These are phyloP conservation scores for Heritiera fomes DNA, from an alignment of 345 rosid species.

Conservation along the genomic window DNA sequence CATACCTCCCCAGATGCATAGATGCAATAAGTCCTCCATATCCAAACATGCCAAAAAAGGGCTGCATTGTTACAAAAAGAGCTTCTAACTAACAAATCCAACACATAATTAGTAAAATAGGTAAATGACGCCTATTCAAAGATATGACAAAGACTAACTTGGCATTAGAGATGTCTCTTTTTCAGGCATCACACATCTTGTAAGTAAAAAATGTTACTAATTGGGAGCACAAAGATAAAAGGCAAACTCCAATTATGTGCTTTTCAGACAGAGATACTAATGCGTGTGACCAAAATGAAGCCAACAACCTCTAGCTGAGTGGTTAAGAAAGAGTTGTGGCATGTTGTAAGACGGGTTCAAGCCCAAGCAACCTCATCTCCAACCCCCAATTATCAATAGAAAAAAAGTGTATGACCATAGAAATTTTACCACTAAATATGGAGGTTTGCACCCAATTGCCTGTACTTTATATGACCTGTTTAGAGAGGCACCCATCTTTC, in stretches of 20 bases:
- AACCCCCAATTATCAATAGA: too few species aligned
- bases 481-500: constrained; percentile 74
- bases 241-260: background rate
- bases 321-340: too few species aligned
- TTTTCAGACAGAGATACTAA: background rate
- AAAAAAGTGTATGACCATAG: background rate
- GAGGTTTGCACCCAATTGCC: constrained; percentile 68
- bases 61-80: constrained; percentile 36
- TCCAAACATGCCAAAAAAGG: constrained; percentile 66
- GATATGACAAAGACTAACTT: background rate
- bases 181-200: background rate
- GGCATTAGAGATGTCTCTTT: background rate
- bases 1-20: constrained; percentile 62
- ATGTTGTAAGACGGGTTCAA: too few species aligned
- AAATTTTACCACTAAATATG: constrained; percentile 58
- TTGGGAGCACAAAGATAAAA: background rate
- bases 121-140: background rate
- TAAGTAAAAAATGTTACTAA: background rate
- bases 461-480: constrained; percentile 47
- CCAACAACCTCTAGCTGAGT: too few species aligned
- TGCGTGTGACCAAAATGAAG: background rate
- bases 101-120: background rate
- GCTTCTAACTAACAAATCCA: background rate
- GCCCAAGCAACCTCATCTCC: too few species aligned
- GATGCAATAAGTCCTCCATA: constrained; percentile 61